A percentile compares a stretch with the other conserved stretches of the same genome.
Evolutionary conservation across 2,329 filamentous ascomycete species (phyloP).

Genomic region (Karstenula rhodostoma): DNA sequence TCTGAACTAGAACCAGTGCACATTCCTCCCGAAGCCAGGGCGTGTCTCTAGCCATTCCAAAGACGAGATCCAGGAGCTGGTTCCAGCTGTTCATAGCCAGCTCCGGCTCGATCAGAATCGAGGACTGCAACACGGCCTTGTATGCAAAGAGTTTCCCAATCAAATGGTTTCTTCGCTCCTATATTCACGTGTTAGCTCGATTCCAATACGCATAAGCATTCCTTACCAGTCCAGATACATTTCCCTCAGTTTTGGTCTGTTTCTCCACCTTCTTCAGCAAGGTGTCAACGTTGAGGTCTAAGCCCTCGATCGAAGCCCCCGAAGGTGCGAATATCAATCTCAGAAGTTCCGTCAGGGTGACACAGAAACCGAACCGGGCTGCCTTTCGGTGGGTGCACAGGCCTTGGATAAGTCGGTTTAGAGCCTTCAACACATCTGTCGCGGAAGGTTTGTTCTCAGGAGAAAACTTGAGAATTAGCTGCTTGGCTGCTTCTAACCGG

Average conservation of each 20-base stretch:
- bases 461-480: conserved; percentile 53
- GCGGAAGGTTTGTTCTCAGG: conserved; percentile 47
- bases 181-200: conserved; percentile 48
- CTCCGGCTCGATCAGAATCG: conserved; percentile 69
- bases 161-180: conserved; percentile 86
- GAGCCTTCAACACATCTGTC: conserved; percentile 49
- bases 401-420: conserved; percentile 75
- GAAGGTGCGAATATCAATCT: conserved; percentile 69
- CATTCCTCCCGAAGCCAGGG: conserved; percentile 90
- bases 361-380: conserved; percentile 85
- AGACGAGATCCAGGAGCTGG: conserved; percentile 74
- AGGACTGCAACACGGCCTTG: conserved; percentile 83
- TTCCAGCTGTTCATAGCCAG: conserved; percentile 66
- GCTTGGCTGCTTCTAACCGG: conserved; percentile 55
- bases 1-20: conserved; percentile 80
- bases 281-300: conserved; percentile 51
- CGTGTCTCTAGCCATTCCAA: conserved; percentile 80
- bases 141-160: conserved; percentile 89
- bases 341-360: conserved; percentile 84
- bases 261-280: conserved; percentile 61
- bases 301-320: conserved; percentile 37
- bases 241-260: conserved; percentile 61
- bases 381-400: conserved; percentile 90
- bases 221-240: conserved; percentile 62
- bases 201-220: not conserved